phyloP scores from a whole-genome alignment of 1,284 basidiomycete genomes.

The Rhodotorula sp. region DNA sequence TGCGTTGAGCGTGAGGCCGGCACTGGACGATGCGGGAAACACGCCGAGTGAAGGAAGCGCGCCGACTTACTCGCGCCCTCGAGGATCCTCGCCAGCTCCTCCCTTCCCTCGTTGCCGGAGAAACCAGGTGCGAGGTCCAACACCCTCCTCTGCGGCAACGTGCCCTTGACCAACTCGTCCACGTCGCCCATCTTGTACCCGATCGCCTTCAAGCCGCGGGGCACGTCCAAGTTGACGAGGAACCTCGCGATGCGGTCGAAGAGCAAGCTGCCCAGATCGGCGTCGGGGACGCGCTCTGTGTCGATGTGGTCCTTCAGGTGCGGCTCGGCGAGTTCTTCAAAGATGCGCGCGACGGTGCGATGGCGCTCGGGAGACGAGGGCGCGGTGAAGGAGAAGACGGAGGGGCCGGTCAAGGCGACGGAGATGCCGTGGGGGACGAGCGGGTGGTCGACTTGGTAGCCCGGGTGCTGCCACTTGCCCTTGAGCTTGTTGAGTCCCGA shows the following conservation, averaged over 20 bases:
- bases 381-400: slow-evolving; percentile 88
- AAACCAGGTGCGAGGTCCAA: slow-evolving; percentile 71
- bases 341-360: slow-evolving; percentile 81
- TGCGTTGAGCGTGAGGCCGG: no score
- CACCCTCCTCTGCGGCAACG: slow-evolving; percentile 80
- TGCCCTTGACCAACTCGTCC: slow-evolving; percentile 69
- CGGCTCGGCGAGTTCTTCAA: slow-evolving; percentile 60
- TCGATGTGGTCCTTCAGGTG: slow-evolving; percentile 54
- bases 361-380: slow-evolving; percentile 87
- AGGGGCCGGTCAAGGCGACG: slow-evolving; percentile 83
- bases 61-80: slow-evolving; percentile 30
- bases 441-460: slow-evolving; percentile 67
- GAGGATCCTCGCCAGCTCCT: slow-evolving; percentile 35
- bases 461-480: slow-evolving; percentile 57
- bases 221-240: slow-evolving; percentile 80
- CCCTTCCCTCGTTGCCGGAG: slow-evolving; percentile 32
- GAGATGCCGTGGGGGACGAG: slow-evolving; percentile 72
- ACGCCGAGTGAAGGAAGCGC: not conserved
- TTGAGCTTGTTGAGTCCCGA: slow-evolving; percentile 76
- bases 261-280: slow-evolving; percentile 73
- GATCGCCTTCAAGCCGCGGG: slow-evolving; percentile 79
- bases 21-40: not conserved
- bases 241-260: slow-evolving; percentile 89
- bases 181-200: slow-evolving; percentile 52
- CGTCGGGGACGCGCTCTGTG: slow-evolving; percentile 66